Conservation (phyloP, 208 protist species). For the Lotmaria passim region DNA sequence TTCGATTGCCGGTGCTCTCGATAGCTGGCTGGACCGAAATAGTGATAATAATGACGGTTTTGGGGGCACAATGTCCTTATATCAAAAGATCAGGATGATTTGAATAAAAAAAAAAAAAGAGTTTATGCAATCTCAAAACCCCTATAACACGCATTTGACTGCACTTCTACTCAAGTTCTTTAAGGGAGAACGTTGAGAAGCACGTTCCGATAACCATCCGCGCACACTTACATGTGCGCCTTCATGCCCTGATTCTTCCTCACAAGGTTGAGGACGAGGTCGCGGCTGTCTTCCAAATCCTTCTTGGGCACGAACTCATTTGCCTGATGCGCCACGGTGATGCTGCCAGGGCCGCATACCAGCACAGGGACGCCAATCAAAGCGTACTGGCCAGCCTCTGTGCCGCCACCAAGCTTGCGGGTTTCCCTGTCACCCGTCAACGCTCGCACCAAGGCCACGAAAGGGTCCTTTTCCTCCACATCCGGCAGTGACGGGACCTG, state of each 20-base stretch:
- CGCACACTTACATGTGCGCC: conserved; percentile 29
- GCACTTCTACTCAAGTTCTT: background rate
- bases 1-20: conserved; percentile 4
- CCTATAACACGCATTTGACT: background rate
- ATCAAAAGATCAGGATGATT: background rate
- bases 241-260: conserved; percentile 39
- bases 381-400: conserved; percentile 57
- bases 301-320: conserved; percentile 63
- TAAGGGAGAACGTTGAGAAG: background rate
- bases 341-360: conserved; percentile 55
- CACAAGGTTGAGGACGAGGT: conserved; percentile 36
- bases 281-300: conserved; percentile 47
- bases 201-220: conserved; percentile 10
- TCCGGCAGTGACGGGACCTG: conserved; percentile 26
- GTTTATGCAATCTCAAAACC: background rate
- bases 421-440: conserved; percentile 42
- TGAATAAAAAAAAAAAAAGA: conserved; percentile 19
- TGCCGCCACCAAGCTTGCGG: conserved; percentile 46
- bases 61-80: background rate
- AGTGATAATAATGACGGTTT: background rate
- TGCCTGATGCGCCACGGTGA: conserved; percentile 53
- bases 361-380: conserved; percentile 58
- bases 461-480: conserved; percentile 44
- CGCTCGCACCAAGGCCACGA: conserved; percentile 39
- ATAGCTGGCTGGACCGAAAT: background rate